A percentile compares a stretch with the other conserved stretches of the same genome.
These are phyloP conservation scores for Penicillium roqueforti DNA, from an alignment of 495 filamentous ascomycete genomes.

Conservation along the genomic window DNA sequence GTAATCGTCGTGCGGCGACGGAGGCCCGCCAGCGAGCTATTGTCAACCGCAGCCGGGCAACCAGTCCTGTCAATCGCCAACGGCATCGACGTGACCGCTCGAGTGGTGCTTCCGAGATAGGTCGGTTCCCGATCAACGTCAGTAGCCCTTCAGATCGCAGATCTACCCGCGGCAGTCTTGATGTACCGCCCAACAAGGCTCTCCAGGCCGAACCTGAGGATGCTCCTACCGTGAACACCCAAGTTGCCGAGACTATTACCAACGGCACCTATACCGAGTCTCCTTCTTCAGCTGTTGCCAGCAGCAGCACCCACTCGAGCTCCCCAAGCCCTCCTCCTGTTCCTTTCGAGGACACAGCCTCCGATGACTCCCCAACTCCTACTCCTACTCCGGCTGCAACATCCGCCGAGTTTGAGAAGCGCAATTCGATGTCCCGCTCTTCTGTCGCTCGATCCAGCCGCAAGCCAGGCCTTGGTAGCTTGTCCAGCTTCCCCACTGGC, in stretches of 20 bases:
- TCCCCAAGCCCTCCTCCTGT: constrained; percentile 32
- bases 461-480: constrained; percentile 42
- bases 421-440: constrained; percentile 42
- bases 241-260: constrained; percentile 25
- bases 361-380: constrained; percentile 38
- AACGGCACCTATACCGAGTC: constrained; percentile 40
- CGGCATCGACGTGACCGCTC: constrained; percentile 72
- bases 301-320: constrained; percentile 33
- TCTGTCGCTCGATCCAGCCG: constrained; percentile 25
- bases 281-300: constrained; percentile 27
- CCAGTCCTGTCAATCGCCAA: constrained; percentile 65
- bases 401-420: constrained; percentile 41
- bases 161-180: constrained; percentile 52
- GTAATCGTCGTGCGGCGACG: constrained; percentile 87
- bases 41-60: constrained; percentile 66
- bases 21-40: constrained; percentile 87
- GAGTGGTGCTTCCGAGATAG: constrained; percentile 66
- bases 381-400: constrained; percentile 34
- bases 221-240: constrained; percentile 28
- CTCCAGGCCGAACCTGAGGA: constrained; percentile 28
- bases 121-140: constrained; percentile 75
- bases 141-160: constrained; percentile 56
- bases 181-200: constrained; percentile 51
- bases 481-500: constrained; percentile 37
- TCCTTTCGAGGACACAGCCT: constrained; percentile 29